phyloP scores from a whole-genome alignment of 371 early-diverging fungal species.

The Zopfochytrium polystomum region DNA sequence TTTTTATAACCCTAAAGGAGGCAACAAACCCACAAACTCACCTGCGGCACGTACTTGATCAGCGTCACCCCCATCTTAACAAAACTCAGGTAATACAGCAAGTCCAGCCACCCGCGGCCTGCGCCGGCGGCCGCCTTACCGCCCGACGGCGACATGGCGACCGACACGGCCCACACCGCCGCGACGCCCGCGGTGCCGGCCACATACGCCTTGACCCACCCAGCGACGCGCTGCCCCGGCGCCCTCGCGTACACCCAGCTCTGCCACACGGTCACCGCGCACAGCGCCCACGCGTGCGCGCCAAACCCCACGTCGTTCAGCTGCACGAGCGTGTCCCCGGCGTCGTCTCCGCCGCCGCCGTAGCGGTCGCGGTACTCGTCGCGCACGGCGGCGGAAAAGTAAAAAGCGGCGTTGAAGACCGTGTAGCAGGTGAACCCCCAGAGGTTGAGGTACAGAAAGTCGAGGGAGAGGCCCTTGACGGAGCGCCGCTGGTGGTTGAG shows the following conservation, averaged over 20 bases:
- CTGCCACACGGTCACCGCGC: constrained; percentile 66
- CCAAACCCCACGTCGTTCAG: constrained; percentile 88
- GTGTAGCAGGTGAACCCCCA: constrained; percentile 85
- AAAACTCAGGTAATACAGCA: constrained; percentile 73
- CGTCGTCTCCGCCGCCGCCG: too few relatives aligned
- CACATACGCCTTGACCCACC: too few relatives aligned
- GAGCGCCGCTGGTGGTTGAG: constrained; percentile 67
- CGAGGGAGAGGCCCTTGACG: constrained; percentile 85
- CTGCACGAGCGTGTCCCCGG: constrained; percentile 72
- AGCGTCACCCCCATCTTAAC: constrained; percentile 75
- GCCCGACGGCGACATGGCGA: too few relatives aligned
- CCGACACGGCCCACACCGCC: too few relatives aligned
- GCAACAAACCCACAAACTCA: constrained; percentile 25
- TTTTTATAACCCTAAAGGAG: background rate
- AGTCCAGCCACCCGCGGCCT: constrained; percentile 44
- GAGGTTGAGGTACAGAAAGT: constrained; percentile 82
- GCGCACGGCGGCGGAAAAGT: constrained; percentile 60
- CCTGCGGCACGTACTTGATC: constrained; percentile 89
- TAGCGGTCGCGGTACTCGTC: constrained; percentile 66
- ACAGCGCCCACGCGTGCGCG: constrained; percentile 67
- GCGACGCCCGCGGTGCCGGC: too few relatives aligned
- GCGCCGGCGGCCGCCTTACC: constrained; percentile 45
- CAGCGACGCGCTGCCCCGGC: constrained; percentile 4
- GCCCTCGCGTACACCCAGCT: constrained; percentile 58
- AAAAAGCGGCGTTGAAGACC: constrained; percentile 75